These are phyloP conservation scores for Torrubiella hemipterigena DNA, from an alignment of 2,329 filamentous ascomycete genomes.

Conservation along the genomic window DNA sequence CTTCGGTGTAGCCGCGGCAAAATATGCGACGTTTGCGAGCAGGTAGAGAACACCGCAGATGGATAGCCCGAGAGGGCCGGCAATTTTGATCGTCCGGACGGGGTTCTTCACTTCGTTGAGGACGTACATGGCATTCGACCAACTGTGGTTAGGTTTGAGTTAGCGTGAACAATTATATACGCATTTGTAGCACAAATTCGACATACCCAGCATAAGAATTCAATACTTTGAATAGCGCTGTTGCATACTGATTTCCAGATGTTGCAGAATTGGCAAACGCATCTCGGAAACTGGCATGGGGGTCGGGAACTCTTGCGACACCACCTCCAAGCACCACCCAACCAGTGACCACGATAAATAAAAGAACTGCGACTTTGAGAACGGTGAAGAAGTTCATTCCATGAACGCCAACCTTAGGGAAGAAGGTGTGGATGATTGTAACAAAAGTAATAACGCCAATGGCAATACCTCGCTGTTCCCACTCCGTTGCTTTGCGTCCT, in stretches of 20 bases:
- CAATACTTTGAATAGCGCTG: conserved; percentile 8
- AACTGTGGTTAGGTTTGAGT: conserved; percentile 3
- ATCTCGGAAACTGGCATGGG: conserved; percentile 9
- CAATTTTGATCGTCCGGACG: conserved; percentile 9
- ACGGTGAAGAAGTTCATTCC: conserved; percentile 11
- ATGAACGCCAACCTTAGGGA: conserved; percentile 9
- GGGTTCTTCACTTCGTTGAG: conserved; percentile 9
- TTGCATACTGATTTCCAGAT: conserved; percentile 9
- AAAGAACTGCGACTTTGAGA: conserved; percentile 7
- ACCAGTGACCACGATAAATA: conserved; percentile 9
- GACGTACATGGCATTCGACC: conserved; percentile 10
- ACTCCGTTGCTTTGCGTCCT: conserved; percentile 7
- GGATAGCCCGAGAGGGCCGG: conserved; percentile 8
- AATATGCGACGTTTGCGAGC: conserved; percentile 9
- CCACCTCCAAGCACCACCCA: conserved; percentile 10
- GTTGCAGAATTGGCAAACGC: conserved; percentile 7
- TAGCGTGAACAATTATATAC: not conserved
- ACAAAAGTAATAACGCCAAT: conserved; percentile 8
- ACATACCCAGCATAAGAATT: conserved; percentile 9
- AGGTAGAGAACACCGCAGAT: conserved; percentile 9
- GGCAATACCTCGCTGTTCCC: conserved; percentile 9
- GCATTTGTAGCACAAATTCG: too few relatives aligned
- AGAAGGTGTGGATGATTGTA: conserved; percentile 9
- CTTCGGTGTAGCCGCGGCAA: conserved; percentile 7
- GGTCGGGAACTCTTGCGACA: conserved; percentile 6